Evolutionary conservation across 805 yeast genomes (phyloP).

Genomic region (Limtongozyma cylindracea): DNA sequence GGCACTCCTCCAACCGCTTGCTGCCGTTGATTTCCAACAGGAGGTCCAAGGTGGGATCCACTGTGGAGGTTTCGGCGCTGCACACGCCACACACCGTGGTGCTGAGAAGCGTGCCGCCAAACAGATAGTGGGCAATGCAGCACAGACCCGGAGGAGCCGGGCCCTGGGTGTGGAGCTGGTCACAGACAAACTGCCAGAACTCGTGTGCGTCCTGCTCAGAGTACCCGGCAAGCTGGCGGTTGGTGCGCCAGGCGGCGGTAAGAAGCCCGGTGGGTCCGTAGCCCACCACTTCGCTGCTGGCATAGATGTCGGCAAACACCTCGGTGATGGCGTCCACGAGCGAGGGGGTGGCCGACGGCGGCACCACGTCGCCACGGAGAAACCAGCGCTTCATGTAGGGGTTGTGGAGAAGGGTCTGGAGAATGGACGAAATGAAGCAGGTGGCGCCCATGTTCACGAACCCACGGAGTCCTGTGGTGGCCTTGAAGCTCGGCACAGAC

Average conservation of each 20-base stretch:
- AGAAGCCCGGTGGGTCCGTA: constrained; percentile 64
- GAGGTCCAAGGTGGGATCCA: constrained; percentile 78
- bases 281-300: constrained; percentile 33
- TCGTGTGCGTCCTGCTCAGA: constrained; percentile 98
- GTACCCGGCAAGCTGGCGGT: constrained; percentile 75
- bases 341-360: constrained; percentile 10
- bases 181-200: constrained; percentile 76
- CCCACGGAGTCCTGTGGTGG: too few relatives aligned
- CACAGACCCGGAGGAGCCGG: too few relatives aligned
- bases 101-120: constrained; percentile 66
- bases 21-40: constrained; percentile 41
- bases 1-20: constrained; percentile 27
- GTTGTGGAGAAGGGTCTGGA: constrained; percentile 77
- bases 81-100: constrained; percentile 56
- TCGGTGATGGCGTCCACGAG: constrained; percentile 6
- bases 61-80: constrained; percentile 31
- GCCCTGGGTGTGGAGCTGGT: constrained; percentile 53
- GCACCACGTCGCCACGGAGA: constrained; percentile 43
- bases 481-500: constrained; percentile 53
- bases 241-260: constrained; percentile 72
- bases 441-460: constrained; percentile 91
- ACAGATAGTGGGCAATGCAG: constrained; percentile 70
- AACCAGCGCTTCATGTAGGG: constrained; percentile 66
- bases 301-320: constrained; percentile 51
- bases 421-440: constrained; percentile 85